Conservation (phyloP, 805 yeast species). For the Yarrowia osloensis region DNA sequence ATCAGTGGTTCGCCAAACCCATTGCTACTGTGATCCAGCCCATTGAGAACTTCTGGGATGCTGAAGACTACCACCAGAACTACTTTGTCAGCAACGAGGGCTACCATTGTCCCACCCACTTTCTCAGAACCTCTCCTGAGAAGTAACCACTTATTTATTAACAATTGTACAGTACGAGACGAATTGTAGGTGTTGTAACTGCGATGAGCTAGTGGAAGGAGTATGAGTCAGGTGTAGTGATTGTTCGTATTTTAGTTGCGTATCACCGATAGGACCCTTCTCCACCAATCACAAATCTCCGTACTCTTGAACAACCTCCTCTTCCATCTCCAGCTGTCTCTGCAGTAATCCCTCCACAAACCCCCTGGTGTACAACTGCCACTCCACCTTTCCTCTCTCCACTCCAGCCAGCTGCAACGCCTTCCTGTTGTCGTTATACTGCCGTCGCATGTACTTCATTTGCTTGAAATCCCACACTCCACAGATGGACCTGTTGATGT, state of each 20-base stretch:
- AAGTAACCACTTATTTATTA: neutral
- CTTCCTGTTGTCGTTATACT: neutral
- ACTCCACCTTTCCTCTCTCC: neutral
- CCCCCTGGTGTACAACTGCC: neutral
- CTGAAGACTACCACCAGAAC: slow-evolving; percentile 86
- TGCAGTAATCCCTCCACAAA: neutral
- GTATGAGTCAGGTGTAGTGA: no score
- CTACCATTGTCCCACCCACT: slow-evolving; percentile 86
- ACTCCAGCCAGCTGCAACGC: neutral
- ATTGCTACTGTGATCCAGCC: slow-evolving; percentile 71
- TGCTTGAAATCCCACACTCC: slow-evolving; percentile 1
- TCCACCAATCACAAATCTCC: neutral
- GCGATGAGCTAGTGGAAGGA: no score
- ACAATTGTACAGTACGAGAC: no score
- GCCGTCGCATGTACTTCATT: slow-evolving; percentile 1
- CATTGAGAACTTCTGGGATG: slow-evolving; percentile 72
- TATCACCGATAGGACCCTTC: no score
- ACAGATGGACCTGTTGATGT: neutral
- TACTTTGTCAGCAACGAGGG: slow-evolving; percentile 75
- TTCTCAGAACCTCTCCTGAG: slow-evolving; percentile 62
- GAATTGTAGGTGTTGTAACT: no score
- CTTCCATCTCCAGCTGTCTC: neutral
- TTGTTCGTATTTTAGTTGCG: no score
- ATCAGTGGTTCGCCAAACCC: slow-evolving; percentile 61
- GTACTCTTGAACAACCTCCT: neutral